Evolutionary conservation across 2,329 filamentous ascomycete species (phyloP).

Genomic region (Lecanicillium sp.): DNA sequence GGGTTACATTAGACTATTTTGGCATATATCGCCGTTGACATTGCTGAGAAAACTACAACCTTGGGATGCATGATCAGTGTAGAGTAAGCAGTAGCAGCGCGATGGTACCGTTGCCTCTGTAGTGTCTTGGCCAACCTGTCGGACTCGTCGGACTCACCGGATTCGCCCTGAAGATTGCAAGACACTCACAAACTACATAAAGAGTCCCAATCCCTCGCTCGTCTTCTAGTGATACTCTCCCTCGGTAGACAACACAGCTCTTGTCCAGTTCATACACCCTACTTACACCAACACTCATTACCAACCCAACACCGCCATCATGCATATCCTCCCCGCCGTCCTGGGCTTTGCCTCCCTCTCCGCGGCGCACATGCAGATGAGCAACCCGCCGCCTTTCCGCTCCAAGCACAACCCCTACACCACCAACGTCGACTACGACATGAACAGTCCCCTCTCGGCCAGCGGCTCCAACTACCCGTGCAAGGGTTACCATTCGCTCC

Average conservation of each 20-base stretch:
- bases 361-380: slow-evolving; percentile 48
- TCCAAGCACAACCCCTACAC: slow-evolving; percentile 46
- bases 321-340: slow-evolving; percentile 31
- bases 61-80: no score
- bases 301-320: slow-evolving; percentile 20
- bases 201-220: neutral
- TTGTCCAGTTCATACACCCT: neutral
- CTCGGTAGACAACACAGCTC: no score
- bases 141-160: no score
- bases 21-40: no score
- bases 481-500: slow-evolving; percentile 52
- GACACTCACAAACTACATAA: slow-evolving; percentile 3
- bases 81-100: neutral
- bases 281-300: neutral
- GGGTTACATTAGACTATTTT: slow-evolving; percentile 1
- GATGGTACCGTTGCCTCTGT: neutral
- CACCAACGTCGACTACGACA: slow-evolving; percentile 58
- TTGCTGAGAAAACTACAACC: no score
- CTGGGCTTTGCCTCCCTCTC: slow-evolving; percentile 31
- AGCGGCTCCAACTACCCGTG: slow-evolving; percentile 65
- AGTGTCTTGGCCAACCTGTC: neutral
- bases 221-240: no score
- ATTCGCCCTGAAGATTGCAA: no score
- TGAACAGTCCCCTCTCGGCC: slow-evolving; percentile 57
- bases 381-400: slow-evolving; percentile 41